Percentiles rank a stretch among this genome's conserved stretches.
phyloP scores from a whole-genome alignment of 441 rosid genomes.

The Dalechampia spathulata region DNA sequence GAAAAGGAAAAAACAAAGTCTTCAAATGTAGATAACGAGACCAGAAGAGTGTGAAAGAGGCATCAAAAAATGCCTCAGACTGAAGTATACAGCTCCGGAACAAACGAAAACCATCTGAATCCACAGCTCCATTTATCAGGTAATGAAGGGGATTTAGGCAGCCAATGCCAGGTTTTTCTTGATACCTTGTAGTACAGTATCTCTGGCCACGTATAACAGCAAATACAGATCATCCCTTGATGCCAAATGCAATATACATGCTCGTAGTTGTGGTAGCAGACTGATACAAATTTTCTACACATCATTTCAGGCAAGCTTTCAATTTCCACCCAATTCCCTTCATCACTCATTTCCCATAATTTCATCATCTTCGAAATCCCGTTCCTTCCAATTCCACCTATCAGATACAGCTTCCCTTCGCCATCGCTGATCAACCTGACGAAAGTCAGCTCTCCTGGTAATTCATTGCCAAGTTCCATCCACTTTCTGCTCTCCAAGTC shows the following conservation, averaged over 20 bases:
- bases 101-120: conserved; percentile 82
- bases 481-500: conserved; percentile 39
- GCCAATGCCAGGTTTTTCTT: conserved; percentile 82
- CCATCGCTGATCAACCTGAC: conserved; percentile 50
- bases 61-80: conserved; percentile 25
- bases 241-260: conserved; percentile 88
- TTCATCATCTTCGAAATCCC: conserved; percentile 72
- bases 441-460: conserved; percentile 53
- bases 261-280: conserved; percentile 82
- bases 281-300: conserved; percentile 73
- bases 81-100: conserved; percentile 52
- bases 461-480: conserved; percentile 25
- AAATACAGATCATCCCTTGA: conserved; percentile 61
- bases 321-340: conserved; percentile 42
- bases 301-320: conserved; percentile 67
- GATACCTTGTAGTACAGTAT: conserved; percentile 62
- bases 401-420: conserved; percentile 48
- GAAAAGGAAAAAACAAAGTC: background rate
- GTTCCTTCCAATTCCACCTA: conserved; percentile 74
- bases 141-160: conserved; percentile 70
- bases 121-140: conserved; percentile 93
- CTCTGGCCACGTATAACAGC: conserved; percentile 96
- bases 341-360: conserved; percentile 48
- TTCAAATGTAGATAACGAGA: background rate
- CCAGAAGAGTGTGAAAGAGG: background rate